These are phyloP conservation scores for Microcos paniculata DNA, from an alignment of 345 rosid species.

Conservation along the genomic window DNA sequence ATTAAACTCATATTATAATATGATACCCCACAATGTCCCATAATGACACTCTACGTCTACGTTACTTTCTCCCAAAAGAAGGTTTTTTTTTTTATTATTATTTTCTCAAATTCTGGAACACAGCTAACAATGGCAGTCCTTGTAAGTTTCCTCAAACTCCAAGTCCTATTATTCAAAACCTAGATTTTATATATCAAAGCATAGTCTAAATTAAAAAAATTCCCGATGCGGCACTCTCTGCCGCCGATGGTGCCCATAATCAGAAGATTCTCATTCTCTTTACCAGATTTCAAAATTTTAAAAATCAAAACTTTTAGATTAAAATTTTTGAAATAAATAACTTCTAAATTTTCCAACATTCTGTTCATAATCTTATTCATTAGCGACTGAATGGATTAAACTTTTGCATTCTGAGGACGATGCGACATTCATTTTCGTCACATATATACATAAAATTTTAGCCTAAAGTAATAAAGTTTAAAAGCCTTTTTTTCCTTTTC, in stretches of 20 bases:
- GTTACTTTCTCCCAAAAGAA: not conserved
- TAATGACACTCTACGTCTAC: not conserved
- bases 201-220: not conserved
- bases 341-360: not conserved
- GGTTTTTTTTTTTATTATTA: too few relatives aligned
- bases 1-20: too few relatives aligned
- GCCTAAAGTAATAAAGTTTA: not conserved
- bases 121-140: not conserved
- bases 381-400: not conserved
- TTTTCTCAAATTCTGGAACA: not conserved
- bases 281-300: constrained; percentile 14
- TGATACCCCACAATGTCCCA: not conserved
- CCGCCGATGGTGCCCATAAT: constrained; percentile 30
- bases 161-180: not conserved
- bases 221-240: constrained; percentile 29
- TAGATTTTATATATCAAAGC: not conserved
- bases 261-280: constrained; percentile 36
- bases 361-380: not conserved
- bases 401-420: not conserved
- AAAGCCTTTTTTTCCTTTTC: not conserved
- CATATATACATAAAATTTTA: not conserved
- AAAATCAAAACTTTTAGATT: not conserved
- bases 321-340: too few relatives aligned
- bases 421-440: constrained; percentile 12
- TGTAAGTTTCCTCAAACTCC: not conserved